Evolutionary conservation across 2,329 filamentous ascomycete species (phyloP).

Genomic region (Neopestalotiopsis rosae): DNA sequence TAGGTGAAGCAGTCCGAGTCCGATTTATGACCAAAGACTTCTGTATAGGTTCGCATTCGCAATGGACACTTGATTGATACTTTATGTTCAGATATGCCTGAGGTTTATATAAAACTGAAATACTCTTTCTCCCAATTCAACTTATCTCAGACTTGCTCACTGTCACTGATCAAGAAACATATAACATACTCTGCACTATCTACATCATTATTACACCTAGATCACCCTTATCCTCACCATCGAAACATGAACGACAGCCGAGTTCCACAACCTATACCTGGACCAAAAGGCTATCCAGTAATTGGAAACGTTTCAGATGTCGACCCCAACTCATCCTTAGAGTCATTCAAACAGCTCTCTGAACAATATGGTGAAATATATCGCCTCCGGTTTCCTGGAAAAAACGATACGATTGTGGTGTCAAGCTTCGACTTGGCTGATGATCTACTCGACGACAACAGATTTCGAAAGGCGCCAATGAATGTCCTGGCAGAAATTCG

Average conservation of each 20-base stretch:
- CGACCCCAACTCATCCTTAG: slow-evolving; percentile 12
- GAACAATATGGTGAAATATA: slow-evolving; percentile 21
- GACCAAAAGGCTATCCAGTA: slow-evolving; percentile 18
- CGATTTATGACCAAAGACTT: background rate
- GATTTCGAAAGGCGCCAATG: slow-evolving; percentile 63
- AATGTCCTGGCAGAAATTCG: slow-evolving; percentile 56
- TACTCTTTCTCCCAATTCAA: no score
- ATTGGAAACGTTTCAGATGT: slow-evolving; percentile 19
- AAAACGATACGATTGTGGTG: background rate
- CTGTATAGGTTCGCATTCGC: background rate
- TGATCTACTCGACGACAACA: slow-evolving; percentile 66
- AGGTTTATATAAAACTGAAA: background rate
- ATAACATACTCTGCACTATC: background rate
- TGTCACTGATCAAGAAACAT: background rate
- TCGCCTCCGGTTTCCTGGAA: slow-evolving; percentile 13
- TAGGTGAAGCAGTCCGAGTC: background rate
- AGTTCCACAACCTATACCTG: slow-evolving; percentile 15
- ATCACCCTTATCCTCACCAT: background rate
- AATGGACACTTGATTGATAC: background rate
- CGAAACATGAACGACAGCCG: background rate
- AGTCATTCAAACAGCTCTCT: slow-evolving; percentile 14
- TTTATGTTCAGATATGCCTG: background rate
- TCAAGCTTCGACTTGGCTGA: slow-evolving; percentile 60
- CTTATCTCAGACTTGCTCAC: no score
- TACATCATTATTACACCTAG: background rate